Evolutionary conservation across 2,329 filamentous ascomycete genomes (phyloP).

Genomic region (Volutella citrinella): DNA sequence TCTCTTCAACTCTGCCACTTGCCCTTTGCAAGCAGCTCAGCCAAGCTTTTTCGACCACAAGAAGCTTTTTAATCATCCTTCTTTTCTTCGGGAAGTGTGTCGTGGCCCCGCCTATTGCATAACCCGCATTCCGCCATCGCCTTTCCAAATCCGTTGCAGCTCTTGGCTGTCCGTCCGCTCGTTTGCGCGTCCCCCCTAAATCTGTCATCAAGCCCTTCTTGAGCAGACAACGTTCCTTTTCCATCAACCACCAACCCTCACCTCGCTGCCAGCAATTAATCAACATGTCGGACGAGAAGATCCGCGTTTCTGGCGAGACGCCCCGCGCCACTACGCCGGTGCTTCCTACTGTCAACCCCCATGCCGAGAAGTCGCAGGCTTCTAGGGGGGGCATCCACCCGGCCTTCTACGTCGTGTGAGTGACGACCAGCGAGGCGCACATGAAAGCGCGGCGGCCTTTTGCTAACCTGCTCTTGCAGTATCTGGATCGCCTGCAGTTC

Average conservation of each 20-base stretch:
- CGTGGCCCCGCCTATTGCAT: conserved; percentile 35
- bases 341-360: conserved; percentile 78
- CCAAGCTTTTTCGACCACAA: conserved; percentile 11
- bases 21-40: conserved; percentile 19
- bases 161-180: conserved; percentile 37
- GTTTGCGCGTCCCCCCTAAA: conserved; percentile 36
- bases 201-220: conserved; percentile 27
- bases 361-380: conserved; percentile 66
- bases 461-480: conserved; percentile 44
- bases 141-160: conserved; percentile 25
- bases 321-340: conserved; percentile 60
- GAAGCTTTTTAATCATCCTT: conserved; percentile 29
- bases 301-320: conserved; percentile 75
- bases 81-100: conserved; percentile 20
- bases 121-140: conserved; percentile 28
- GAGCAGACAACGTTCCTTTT: conserved; percentile 19
- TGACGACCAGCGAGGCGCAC: conserved; percentile 15
- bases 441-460: conserved; percentile 1
- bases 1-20: conserved; percentile 16
- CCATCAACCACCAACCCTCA: conserved; percentile 17
- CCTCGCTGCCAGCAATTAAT: conserved; percentile 44
- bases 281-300: conserved; percentile 68
- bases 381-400: conserved; percentile 69
- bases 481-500: conserved; percentile 92
- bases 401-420: conserved; percentile 77